A percentile compares a stretch with the other conserved stretches of the same genome.
Evolutionary conservation across 257 asterid genomes (phyloP).

Genomic region (Salvia splendens): DNA sequence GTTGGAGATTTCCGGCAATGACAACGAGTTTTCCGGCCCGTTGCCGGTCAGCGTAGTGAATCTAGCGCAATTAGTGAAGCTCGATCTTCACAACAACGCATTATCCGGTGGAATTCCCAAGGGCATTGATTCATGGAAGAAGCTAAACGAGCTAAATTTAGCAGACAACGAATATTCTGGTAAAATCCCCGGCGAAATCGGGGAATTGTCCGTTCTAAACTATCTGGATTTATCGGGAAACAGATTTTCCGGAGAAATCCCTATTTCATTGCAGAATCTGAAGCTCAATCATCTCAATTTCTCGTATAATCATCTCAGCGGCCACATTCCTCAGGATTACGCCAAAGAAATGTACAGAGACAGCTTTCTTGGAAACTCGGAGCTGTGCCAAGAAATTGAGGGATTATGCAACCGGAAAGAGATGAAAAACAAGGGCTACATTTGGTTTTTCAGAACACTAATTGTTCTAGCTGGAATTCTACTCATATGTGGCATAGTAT

Average conservation of each 20-base stretch:
- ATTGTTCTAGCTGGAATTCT: constrained; percentile 56
- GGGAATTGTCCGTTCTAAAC: constrained; percentile 65
- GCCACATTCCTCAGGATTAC: constrained; percentile 65
- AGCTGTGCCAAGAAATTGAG: constrained; percentile 64
- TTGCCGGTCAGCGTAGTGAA: constrained; percentile 65
- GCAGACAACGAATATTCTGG: constrained; percentile 72
- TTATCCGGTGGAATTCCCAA: constrained; percentile 63
- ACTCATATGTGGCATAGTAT: constrained; percentile 51
- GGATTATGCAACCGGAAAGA: constrained; percentile 65
- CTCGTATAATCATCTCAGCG: constrained; percentile 68
- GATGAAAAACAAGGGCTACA: constrained; percentile 44
- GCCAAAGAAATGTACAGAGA: constrained; percentile 61
- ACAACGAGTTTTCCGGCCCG: constrained; percentile 60
- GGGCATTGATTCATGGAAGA: constrained; percentile 67
- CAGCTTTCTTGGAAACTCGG: constrained; percentile 77
- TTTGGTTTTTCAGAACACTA: constrained; percentile 60
- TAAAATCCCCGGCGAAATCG: constrained; percentile 62
- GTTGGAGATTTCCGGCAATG: constrained; percentile 63
- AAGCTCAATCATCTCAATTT: constrained; percentile 78
- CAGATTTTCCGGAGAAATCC: constrained; percentile 60
- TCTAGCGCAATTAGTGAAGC: constrained; percentile 73
- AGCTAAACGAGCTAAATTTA: constrained; percentile 70
- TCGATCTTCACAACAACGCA: constrained; percentile 73
- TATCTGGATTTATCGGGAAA: constrained; percentile 80
- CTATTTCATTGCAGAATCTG: constrained; percentile 64